A percentile compares a stretch with the other conserved stretches of the same genome.
These are phyloP conservation scores for Pseudocercospora vitis DNA, from an alignment of 2,329 filamentous ascomycete species.

Conservation along the genomic window DNA sequence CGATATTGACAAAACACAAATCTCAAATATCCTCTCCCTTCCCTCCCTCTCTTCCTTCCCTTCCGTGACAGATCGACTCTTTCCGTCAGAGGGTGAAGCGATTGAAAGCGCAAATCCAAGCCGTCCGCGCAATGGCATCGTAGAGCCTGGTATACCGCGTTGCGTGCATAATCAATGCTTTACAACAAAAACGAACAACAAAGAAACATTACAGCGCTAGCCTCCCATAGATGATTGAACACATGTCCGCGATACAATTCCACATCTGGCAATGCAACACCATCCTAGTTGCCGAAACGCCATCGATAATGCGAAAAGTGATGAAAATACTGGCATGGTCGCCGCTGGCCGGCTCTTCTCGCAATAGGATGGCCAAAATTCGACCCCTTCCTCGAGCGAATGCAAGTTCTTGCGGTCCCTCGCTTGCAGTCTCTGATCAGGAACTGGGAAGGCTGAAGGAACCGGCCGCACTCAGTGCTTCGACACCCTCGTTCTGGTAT, in stretches of 20 bases:
- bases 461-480: conserved; percentile 26
- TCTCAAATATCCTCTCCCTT: not conserved
- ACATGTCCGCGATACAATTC: not conserved
- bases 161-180: conserved; percentile 7
- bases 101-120: not conserved
- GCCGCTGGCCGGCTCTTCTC: not conserved
- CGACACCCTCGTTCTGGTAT: conserved; percentile 30
- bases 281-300: conserved; percentile 4
- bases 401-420: not conserved
- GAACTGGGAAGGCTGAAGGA: conserved; percentile 26
- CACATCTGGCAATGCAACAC: not conserved
- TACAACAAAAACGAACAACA: conserved; percentile 2
- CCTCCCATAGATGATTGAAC: conserved; percentile 5
- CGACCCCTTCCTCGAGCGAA: not conserved
- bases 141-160: conserved; percentile 8
- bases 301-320: not conserved
- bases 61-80: too few relatives aligned
- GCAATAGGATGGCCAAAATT: not conserved
- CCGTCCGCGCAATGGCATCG: conserved; percentile 8
- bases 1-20: not conserved
- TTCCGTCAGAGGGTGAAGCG: not conserved
- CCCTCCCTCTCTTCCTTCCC: too few relatives aligned
- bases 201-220: conserved; percentile 7
- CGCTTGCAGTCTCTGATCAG: conserved; percentile 2
- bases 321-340: not conserved